A percentile compares a stretch with the other conserved stretches of the same genome.
phyloP scores from a whole-genome alignment of 2,329 filamentous ascomycete species.

The Diaporthe longicolla region DNA sequence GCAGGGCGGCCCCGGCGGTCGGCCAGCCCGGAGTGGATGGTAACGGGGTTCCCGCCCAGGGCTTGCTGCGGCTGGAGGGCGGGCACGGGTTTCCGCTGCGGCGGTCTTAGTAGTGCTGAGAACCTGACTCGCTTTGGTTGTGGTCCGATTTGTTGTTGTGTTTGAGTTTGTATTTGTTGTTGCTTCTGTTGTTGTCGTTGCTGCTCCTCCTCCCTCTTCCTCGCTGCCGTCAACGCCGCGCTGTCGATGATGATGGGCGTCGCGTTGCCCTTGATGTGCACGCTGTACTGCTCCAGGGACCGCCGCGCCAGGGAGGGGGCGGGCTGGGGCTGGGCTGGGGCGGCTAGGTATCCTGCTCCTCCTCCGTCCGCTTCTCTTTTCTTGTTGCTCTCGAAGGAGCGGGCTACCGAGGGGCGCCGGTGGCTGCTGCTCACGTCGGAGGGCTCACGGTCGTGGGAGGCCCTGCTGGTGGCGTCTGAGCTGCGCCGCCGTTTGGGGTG shows the following conservation, averaged over 20 bases:
- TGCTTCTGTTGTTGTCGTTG: background rate
- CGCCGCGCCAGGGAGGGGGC: background rate
- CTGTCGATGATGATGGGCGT: conserved; percentile 13
- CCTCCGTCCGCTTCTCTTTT: background rate
- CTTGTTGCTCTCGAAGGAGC: background rate
- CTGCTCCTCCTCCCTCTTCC: background rate
- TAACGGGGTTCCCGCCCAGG: conserved; percentile 13
- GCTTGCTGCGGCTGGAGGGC: conserved; percentile 17
- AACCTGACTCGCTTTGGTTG: conserved; percentile 4
- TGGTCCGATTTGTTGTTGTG: background rate
- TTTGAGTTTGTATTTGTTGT: background rate
- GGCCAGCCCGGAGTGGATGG: conserved; percentile 29
- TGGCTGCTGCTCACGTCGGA: background rate
- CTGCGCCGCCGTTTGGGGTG: conserved; percentile 8
- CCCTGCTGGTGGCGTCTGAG: background rate
- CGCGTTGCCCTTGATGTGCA: conserved; percentile 31
- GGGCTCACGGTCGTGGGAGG: background rate
- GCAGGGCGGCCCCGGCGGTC: conserved; percentile 33
- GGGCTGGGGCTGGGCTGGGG: background rate
- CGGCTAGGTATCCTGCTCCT: background rate
- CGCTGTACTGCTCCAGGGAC: conserved; percentile 30
- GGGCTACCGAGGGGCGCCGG: background rate
- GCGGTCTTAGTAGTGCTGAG: conserved; percentile 24
- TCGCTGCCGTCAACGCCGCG: background rate
- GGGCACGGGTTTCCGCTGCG: conserved; percentile 25